Percentiles rank a stretch among this genome's conserved stretches.
These are phyloP conservation scores for Metarhizium album DNA, from an alignment of 2,329 filamentous ascomycete genomes.

Conservation along the genomic window DNA sequence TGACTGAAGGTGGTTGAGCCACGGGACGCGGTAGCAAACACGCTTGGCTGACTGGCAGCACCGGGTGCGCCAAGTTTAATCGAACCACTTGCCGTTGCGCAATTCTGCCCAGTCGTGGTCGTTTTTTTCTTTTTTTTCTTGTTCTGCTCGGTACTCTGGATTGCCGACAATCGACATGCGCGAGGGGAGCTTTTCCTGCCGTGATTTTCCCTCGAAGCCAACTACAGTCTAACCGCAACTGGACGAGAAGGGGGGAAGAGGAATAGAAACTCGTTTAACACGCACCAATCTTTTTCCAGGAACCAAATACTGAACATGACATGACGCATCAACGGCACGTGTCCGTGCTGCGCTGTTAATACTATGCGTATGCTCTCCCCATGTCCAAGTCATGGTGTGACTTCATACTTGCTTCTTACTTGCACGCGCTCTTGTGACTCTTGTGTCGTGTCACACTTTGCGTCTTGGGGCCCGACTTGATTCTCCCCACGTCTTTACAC, in stretches of 20 bases:
- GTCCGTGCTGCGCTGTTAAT: not conserved
- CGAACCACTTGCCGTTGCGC: not conserved
- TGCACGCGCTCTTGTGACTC: constrained; percentile 1
- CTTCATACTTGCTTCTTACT: too few species aligned
- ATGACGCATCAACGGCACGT: not conserved
- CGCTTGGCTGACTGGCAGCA: not conserved
- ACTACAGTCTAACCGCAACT: too few species aligned
- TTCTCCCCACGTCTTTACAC: not conserved
- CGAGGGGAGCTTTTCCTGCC: too few species aligned
- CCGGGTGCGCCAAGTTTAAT: not conserved
- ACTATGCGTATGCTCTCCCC: not conserved
- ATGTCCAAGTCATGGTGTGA: not conserved
- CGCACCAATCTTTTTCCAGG: not conserved
- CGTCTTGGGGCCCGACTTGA: too few species aligned
- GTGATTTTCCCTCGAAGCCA: too few species aligned
- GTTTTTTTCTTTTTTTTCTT: not conserved
- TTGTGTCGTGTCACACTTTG: too few species aligned
- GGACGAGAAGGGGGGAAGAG: too few species aligned
- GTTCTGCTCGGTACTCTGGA: too few species aligned
- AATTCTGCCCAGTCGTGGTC: not conserved
- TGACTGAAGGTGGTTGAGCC: not conserved
- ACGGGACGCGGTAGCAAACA: not conserved
- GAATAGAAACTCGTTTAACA: not conserved
- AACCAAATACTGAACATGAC: not conserved
- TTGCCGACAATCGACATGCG: too few species aligned